Conservation (phyloP, 164 flowering plant genomes). For the Cinnamomum micranthum region DNA sequence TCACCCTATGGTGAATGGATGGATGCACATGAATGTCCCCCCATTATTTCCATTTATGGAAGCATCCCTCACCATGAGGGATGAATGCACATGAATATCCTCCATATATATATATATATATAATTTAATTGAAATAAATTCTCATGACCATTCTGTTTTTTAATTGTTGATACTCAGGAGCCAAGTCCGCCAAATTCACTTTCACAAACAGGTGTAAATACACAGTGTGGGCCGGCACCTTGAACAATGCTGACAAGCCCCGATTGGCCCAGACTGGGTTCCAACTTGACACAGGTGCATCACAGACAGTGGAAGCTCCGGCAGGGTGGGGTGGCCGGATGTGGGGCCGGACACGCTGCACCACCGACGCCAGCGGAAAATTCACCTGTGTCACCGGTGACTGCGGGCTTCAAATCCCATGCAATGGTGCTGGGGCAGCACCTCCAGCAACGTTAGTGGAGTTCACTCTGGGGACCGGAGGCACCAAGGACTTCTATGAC, state of each 20-base stretch:
- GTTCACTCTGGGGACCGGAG: slow-evolving; percentile 46
- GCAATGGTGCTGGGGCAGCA: slow-evolving; percentile 51
- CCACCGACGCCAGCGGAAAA: slow-evolving; percentile 12
- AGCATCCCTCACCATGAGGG: too few species aligned
- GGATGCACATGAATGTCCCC: too few species aligned
- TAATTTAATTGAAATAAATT: too few species aligned
- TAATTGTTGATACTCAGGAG: slow-evolving; percentile 6
- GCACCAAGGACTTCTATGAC: slow-evolving; percentile 60
- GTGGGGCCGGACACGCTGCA: slow-evolving; percentile 37
- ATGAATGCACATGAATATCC: too few species aligned
- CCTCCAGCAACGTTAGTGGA: slow-evolving; percentile 69
- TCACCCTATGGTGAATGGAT: too few species aligned
- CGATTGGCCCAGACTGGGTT: slow-evolving; percentile 25
- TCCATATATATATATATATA: too few species aligned
- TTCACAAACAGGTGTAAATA: slow-evolving; percentile 25
- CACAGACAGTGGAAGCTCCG: slow-evolving; percentile 8
- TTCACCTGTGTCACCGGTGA: slow-evolving; percentile 37
- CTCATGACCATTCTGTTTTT: too few species aligned
- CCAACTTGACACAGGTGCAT: slow-evolving; percentile 15
- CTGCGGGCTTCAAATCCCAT: slow-evolving; percentile 45
- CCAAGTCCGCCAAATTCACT: slow-evolving; percentile 13
- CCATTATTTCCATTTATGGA: too few species aligned
- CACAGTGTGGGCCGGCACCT: slow-evolving; percentile 38
- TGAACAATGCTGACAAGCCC: slow-evolving; percentile 17
- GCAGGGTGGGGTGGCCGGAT: slow-evolving; percentile 32